phyloP scores from a whole-genome alignment of 2,329 filamentous ascomycete genomes.

The Cladobotryum protrusum region DNA sequence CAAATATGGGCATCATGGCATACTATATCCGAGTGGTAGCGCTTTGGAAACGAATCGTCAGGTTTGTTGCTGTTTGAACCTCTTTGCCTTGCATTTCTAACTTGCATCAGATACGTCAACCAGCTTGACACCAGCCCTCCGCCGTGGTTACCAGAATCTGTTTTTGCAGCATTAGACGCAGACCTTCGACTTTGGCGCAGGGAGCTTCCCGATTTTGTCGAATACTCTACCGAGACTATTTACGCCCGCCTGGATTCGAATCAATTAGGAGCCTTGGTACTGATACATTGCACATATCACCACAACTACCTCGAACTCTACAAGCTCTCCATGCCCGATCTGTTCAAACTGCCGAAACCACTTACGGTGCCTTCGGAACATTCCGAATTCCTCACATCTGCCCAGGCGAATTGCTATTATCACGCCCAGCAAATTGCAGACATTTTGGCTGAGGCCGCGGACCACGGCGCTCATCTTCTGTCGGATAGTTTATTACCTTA shows the following conservation, averaged over 20 bases:
- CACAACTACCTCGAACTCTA: slow-evolving; percentile 41
- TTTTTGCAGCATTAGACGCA: slow-evolving; percentile 34
- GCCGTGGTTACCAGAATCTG: slow-evolving; percentile 38
- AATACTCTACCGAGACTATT: slow-evolving; percentile 38
- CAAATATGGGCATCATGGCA: slow-evolving; percentile 39
- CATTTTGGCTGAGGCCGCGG: slow-evolving; percentile 33
- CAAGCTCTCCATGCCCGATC: slow-evolving; percentile 39
- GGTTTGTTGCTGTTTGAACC: slow-evolving; percentile 16
- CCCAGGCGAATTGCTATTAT: slow-evolving; percentile 33
- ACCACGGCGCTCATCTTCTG: slow-evolving; percentile 34
- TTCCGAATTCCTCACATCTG: slow-evolving; percentile 28
- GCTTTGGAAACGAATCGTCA: slow-evolving; percentile 35
- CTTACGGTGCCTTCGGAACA: slow-evolving; percentile 35
- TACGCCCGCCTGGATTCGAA: slow-evolving; percentile 41
- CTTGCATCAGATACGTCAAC: slow-evolving; percentile 32
- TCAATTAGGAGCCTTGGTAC: slow-evolving; percentile 38
- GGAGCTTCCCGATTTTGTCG: slow-evolving; percentile 37
- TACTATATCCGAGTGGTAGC: slow-evolving; percentile 37
- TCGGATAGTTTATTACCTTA: slow-evolving; percentile 40
- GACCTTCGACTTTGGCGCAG: slow-evolving; percentile 36
- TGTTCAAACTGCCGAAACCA: slow-evolving; percentile 38
- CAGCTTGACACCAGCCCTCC: slow-evolving; percentile 32
- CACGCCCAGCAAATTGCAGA: slow-evolving; percentile 33
- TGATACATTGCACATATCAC: slow-evolving; percentile 42
- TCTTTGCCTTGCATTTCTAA: background rate